These are phyloP conservation scores for Phaffia tasmanica DNA, from an alignment of 768 basidiomycete species.

Conservation along the genomic window DNA sequence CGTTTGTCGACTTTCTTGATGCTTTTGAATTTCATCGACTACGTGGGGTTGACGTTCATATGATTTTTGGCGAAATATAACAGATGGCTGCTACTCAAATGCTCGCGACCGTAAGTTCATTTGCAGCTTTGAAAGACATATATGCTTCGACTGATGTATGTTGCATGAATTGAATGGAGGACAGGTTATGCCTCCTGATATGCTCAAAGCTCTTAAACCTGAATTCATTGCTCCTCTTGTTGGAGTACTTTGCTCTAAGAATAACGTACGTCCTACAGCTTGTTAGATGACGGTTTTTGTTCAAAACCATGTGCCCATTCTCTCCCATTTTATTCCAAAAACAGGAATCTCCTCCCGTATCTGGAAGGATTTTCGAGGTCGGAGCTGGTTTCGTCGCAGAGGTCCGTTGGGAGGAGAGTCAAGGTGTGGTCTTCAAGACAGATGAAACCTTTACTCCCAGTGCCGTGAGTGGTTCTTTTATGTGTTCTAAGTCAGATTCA, in stretches of 20 bases:
- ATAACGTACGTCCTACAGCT: slow-evolving; percentile 49
- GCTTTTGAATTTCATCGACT: not conserved
- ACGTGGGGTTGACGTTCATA: not conserved
- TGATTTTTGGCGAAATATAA: no score
- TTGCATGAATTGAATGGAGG: no score
- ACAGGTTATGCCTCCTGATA: slow-evolving; percentile 24
- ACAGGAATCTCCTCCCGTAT: slow-evolving; percentile 36
- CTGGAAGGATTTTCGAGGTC: slow-evolving; percentile 61
- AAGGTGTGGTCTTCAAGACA: slow-evolving; percentile 72
- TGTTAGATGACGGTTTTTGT: not conserved
- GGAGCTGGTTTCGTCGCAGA: slow-evolving; percentile 88
- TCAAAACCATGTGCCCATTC: not conserved
- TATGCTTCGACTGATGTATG: no score
- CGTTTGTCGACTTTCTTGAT: no score
- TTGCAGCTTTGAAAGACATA: no score
- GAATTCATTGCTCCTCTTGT: slow-evolving; percentile 89
- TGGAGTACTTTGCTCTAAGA: slow-evolving; percentile 68
- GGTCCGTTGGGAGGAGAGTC: slow-evolving; percentile 83
- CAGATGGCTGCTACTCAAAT: slow-evolving; percentile 1
- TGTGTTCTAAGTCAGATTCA: not conserved
- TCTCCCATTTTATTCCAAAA: not conserved
- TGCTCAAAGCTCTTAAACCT: slow-evolving; percentile 47
- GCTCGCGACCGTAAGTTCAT: not conserved
- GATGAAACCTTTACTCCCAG: slow-evolving; percentile 86
- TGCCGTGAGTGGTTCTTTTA: slow-evolving; percentile 48